phyloP scores from a whole-genome alignment of 352 stramenopile genomes.

The Phytophthora colocasiae region DNA sequence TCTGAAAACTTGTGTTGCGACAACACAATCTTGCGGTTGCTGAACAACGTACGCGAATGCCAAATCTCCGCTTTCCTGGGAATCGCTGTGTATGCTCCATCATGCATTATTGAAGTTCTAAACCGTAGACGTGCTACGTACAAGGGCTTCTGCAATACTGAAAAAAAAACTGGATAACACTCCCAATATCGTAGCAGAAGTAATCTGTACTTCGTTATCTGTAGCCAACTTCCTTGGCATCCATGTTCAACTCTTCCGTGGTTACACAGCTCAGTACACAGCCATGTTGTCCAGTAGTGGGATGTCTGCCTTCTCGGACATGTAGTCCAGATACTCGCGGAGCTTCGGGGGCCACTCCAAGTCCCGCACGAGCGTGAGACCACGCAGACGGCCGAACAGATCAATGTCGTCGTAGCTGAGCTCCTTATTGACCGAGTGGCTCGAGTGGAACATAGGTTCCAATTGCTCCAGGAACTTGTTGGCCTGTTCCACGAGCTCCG shows the following conservation, averaged over 20 bases:
- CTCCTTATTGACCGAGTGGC: conserved; percentile 51
- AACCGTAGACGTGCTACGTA: too few species aligned
- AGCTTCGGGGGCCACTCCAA: conserved; percentile 62
- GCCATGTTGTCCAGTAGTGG: conserved; percentile 60
- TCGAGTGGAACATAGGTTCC: conserved; percentile 48
- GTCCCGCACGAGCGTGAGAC: conserved; percentile 61
- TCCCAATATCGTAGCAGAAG: not conserved
- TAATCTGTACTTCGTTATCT: not conserved
- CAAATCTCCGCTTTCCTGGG: too few species aligned
- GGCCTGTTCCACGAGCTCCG: conserved; percentile 48
- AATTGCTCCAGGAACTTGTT: conserved; percentile 52
- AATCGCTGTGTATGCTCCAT: too few species aligned
- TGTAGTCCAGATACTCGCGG: conserved; percentile 60
- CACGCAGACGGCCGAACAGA: conserved; percentile 56
- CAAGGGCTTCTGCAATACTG: too few species aligned
- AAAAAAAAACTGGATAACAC: not conserved
- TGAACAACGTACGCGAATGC: too few species aligned
- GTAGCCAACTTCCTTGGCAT: not conserved
- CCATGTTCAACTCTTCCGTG: not conserved
- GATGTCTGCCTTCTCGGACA: conserved; percentile 55
- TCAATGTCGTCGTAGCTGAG: conserved; percentile 74
- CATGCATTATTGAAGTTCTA: too few species aligned
- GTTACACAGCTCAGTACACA: conserved; percentile 35
- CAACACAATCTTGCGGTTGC: too few species aligned
- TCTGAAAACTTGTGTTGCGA: too few species aligned